Evolutionary conservation across 768 basidiomycete species (phyloP), one percentile per base, ranked within the genome.

Genomic region (Vararia minispora): DNA sequence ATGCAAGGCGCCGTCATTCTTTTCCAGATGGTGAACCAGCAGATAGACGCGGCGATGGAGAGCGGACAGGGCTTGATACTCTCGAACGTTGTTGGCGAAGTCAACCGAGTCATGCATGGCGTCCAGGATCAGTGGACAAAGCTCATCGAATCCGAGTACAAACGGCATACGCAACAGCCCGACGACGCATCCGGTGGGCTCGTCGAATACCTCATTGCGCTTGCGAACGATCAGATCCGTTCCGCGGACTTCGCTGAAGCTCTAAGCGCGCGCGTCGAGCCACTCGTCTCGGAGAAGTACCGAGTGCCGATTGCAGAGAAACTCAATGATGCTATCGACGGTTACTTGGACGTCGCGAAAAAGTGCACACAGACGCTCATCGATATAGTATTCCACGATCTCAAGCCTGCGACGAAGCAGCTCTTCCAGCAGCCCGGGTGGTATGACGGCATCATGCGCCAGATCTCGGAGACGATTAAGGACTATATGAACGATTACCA

Each of bases 21-120:
- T 44, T 98, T 97, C 71, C 87, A 95, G 61, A 91, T 98, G 83
- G 82, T 97, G 49, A 98, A 92, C 58, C 89, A 94, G 59, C 94
- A 97, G 58, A 72, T 90, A 41, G 94, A 98, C 53, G 71, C 90
- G 12, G 92, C 92, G 7, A 81, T 84, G 46, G 95, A 98, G 57
- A 98, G 91, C 49, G 87, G 88, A 5, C 95, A 98, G 56, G 91
- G 90, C 24, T 77, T 83, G 1, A 94, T 98, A 44, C 73, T 99
- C 24, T 79, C 90, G 13, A 79, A 84, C 7, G 91, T 95, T 40
- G 77, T 98, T 28, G 74, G 77, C 43, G 95, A 98, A 58, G 71
- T 74, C 45, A 82, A 83, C 49, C 79, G 88, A 25, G 84, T 90
- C 28, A 95, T 98, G 89, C 75, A 85, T 13, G 60, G 74, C 12